These are phyloP conservation scores for Rauvolfia tetraphylla DNA, from an alignment of 257 asterid genomes.

Conservation along the genomic window DNA sequence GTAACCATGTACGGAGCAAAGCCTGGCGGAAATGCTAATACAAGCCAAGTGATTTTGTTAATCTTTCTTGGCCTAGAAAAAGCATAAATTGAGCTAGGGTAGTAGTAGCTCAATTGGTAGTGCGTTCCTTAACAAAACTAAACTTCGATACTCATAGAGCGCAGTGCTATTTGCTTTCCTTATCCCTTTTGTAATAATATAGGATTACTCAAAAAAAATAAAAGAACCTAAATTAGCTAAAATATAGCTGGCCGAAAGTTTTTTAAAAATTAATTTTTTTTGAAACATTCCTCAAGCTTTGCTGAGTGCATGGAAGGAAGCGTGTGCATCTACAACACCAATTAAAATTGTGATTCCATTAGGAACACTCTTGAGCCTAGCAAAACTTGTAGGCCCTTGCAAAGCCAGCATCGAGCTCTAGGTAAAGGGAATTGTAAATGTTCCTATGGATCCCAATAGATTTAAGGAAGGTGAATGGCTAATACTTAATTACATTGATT, in stretches of 20 bases:
- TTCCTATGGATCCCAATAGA: conserved; percentile 21
- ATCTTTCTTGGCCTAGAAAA: too few relatives aligned
- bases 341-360: conserved; percentile 29
- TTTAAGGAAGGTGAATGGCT: conserved; percentile 36
- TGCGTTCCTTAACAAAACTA: too few relatives aligned
- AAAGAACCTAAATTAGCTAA: too few relatives aligned
- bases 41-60: conserved; percentile 7
- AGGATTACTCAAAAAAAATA: too few relatives aligned
- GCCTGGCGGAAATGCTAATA: conserved; percentile 15
- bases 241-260: too few relatives aligned
- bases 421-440: conserved; percentile 34
- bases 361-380: conserved; percentile 32
- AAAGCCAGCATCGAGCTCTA: conserved; percentile 32
- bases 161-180: too few relatives aligned
- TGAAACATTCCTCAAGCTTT: conserved; percentile 29
- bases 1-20: conserved; percentile 15
- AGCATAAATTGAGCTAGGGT: too few relatives aligned
- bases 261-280: too few relatives aligned
- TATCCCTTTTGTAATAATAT: too few relatives aligned
- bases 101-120: too few relatives aligned
- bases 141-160: too few relatives aligned
- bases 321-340: conserved; percentile 24
- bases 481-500: conserved; percentile 29
- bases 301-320: conserved; percentile 40
- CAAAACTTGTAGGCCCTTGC: conserved; percentile 27